Evolutionary conservation across 202 grass and related monocot genomes (phyloP).

Genomic region (Zoysia matrella): DNA sequence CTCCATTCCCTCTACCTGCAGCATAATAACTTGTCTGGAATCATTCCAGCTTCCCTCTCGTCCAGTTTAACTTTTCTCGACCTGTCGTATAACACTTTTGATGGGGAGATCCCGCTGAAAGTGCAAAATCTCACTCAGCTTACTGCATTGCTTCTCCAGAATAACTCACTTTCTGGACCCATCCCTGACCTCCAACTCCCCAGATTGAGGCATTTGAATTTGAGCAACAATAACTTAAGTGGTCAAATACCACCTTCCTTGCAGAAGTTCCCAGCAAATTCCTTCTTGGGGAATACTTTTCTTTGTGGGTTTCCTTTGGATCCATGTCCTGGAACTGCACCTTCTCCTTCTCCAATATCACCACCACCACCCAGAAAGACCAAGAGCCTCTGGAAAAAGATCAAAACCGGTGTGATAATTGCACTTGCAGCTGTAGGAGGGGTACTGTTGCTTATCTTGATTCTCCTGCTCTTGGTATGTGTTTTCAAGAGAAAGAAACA

Average conservation of each 20-base stretch:
- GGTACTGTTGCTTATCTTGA: slow-evolving; percentile 66
- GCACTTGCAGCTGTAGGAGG: slow-evolving; percentile 65
- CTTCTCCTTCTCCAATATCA: slow-evolving; percentile 61
- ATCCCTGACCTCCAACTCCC: slow-evolving; percentile 85
- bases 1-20: slow-evolving; percentile 90
- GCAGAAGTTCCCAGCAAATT: slow-evolving; percentile 66
- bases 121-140: slow-evolving; percentile 83
- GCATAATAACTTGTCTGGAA: slow-evolving; percentile 89
- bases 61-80: slow-evolving; percentile 81
- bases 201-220: slow-evolving; percentile 54
- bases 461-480: slow-evolving; percentile 65
- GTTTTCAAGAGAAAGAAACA: slow-evolving; percentile 74
- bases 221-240: slow-evolving; percentile 71
- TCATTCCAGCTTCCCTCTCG: slow-evolving; percentile 86
- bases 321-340: slow-evolving; percentile 60
- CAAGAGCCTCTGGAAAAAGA: slow-evolving; percentile 79
- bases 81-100: slow-evolving; percentile 89
- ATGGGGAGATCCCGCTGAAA: slow-evolving; percentile 75
- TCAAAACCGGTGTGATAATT: slow-evolving; percentile 68
- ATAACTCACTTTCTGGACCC: slow-evolving; percentile 86
- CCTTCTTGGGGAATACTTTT: slow-evolving; percentile 85
- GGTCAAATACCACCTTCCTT: slow-evolving; percentile 83
- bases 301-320: slow-evolving; percentile 75
- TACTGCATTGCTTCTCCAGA: slow-evolving; percentile 81
- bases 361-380: slow-evolving; percentile 45